Conservation (phyloP, 2,329 filamentous ascomycete species). For the Rasamsonia emersonii region DNA sequence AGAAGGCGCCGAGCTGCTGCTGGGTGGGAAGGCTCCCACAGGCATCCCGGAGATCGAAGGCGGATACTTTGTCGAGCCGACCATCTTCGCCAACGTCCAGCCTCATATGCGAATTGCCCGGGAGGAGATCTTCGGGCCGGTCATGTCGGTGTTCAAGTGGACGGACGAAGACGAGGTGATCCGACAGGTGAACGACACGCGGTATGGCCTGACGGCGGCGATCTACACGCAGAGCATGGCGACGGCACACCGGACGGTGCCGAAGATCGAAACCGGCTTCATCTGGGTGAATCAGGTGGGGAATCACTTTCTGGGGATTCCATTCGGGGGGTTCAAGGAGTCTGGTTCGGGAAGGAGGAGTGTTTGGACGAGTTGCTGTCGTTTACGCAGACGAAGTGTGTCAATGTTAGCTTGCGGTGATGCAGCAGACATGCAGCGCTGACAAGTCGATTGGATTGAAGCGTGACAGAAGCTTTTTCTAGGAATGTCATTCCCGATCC, state of each 20-base stretch:
- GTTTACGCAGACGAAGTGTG: slow-evolving; percentile 1
- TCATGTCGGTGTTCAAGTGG: slow-evolving; percentile 22
- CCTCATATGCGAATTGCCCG: slow-evolving; percentile 16
- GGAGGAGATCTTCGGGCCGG: slow-evolving; percentile 28
- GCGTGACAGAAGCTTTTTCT: too few species aligned
- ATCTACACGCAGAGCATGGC: slow-evolving; percentile 14
- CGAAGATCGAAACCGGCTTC: not conserved
- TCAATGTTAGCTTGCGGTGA: slow-evolving; percentile 1
- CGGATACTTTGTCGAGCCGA: slow-evolving; percentile 21
- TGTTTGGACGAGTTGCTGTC: slow-evolving; percentile 1
- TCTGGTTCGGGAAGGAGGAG: slow-evolving; percentile 1
- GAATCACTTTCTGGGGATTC: slow-evolving; percentile 1
- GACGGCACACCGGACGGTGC: not conserved
- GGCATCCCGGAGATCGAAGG: not conserved
- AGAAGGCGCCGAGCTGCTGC: slow-evolving; percentile 1
- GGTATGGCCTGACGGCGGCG: slow-evolving; percentile 25
- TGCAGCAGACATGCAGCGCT: too few species aligned
- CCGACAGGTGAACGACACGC: slow-evolving; percentile 21
- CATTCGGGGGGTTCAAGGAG: slow-evolving; percentile 1
- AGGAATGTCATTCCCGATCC: too few species aligned
- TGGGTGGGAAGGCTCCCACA: not conserved
- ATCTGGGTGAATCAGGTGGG: slow-evolving; percentile 1
- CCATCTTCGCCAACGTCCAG: slow-evolving; percentile 17
- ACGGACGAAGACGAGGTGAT: slow-evolving; percentile 20
- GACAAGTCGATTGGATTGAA: too few species aligned